Evolutionary conservation across 1,139 yeast species (phyloP), one percentile per base, ranked within the genome.

Genomic region (Debaryomyces robertsiae): DNA sequence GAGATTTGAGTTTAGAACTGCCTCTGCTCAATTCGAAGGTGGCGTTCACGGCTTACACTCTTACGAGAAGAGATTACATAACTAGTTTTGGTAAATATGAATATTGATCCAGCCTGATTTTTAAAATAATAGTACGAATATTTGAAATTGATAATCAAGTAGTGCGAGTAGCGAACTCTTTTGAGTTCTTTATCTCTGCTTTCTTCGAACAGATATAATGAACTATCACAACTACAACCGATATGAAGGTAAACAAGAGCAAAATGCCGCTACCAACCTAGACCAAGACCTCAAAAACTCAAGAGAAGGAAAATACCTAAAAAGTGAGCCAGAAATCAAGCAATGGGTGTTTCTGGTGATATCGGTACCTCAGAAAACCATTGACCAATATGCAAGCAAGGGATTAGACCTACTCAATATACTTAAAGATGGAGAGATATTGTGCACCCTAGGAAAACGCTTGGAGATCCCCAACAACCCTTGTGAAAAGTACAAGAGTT

Each of bases 11-110:
- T 84, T 86, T 71, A 89, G 99, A 81, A 90, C 98, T 54, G 95
- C 98, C 41, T 87, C 96, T 61, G 97, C 98, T 48, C 98, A 93
- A 79, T 79, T 90, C 54, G 99, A 93, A 75, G 99, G 99, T 75
- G 98, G 98, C 69, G 94, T 93, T 49, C 89, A 89, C 73, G 93
- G 95, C 63, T 81, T 94, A 69, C 91, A 89, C 79, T 90, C 97
- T 48, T 93, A 87, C 66, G 98, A 93, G 74, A 93, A 93, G 82
- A 90, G 96, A 72, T 79, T 93, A 64, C 96, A 89, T 79, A 89
- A 89, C 67, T 87, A 78, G 58, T 37, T 33, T 35, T 56, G 57
- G 29, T 22, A 15, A 18, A 39, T 32, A 29, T 36, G 30, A 5
- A 6, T 19, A 19, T 19, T 19, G n/a, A n/a, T n/a, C n/a, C n/a